Evolutionary conservation across 2,329 filamentous ascomycete species (phyloP).

Genomic region (Diaporthe ilicicola): DNA sequence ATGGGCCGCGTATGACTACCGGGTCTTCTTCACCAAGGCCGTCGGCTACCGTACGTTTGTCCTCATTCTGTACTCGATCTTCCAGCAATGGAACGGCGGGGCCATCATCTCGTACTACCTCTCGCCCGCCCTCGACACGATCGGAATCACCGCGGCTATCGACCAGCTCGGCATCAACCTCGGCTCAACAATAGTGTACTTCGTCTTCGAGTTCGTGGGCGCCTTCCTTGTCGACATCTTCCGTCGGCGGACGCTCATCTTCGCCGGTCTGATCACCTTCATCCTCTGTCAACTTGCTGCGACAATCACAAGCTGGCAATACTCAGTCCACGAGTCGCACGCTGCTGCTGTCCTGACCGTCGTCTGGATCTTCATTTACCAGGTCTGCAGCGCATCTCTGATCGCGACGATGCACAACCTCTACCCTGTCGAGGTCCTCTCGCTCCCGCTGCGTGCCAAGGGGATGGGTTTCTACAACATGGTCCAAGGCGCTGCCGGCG

Average conservation of each 20-base stretch:
- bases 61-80: slow-evolving; percentile 53
- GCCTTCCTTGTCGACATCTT: slow-evolving; percentile 52
- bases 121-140: slow-evolving; percentile 49
- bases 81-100: slow-evolving; percentile 57
- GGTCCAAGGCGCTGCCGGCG: slow-evolving; percentile 53
- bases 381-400: slow-evolving; percentile 53
- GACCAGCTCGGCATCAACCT: slow-evolving; percentile 52
- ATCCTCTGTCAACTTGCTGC: slow-evolving; percentile 53
- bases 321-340: slow-evolving; percentile 41
- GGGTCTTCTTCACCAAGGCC: slow-evolving; percentile 54
- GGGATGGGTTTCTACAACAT: slow-evolving; percentile 55
- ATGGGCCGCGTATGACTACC: slow-evolving; percentile 53
- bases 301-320: slow-evolving; percentile 58
- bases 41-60: slow-evolving; percentile 54
- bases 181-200: slow-evolving; percentile 53
- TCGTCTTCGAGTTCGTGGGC: slow-evolving; percentile 54
- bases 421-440: slow-evolving; percentile 54
- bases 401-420: slow-evolving; percentile 59
- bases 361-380: slow-evolving; percentile 58
- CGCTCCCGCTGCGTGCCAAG: slow-evolving; percentile 52
- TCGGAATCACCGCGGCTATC: slow-evolving; percentile 48
- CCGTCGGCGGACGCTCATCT: slow-evolving; percentile 53
- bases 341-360: slow-evolving; percentile 51
- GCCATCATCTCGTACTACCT: slow-evolving; percentile 55
- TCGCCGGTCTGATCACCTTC: slow-evolving; percentile 51